phyloP scores from a whole-genome alignment of 345 rosid species.

The Euphorbia lathyris region DNA sequence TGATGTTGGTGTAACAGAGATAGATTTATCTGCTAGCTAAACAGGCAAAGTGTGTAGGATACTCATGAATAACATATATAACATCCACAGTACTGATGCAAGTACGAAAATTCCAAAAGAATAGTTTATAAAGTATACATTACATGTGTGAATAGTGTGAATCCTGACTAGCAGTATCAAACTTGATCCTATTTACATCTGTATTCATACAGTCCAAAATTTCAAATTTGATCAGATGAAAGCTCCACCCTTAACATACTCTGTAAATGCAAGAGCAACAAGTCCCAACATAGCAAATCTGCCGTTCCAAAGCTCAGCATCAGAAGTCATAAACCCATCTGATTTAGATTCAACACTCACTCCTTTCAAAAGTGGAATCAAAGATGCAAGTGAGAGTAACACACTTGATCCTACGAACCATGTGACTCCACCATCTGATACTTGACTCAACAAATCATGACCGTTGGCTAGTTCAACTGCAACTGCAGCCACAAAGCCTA shows the following conservation, averaged over 20 bases:
- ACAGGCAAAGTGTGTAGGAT: no score
- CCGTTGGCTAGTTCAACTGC: conserved; percentile 65
- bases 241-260: no score
- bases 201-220: no score
- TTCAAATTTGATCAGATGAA: conserved; percentile 31
- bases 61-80: no score
- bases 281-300: conserved; percentile 82
- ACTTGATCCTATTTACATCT: no score
- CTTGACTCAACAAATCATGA: conserved; percentile 57
- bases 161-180: no score
- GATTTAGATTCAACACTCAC: conserved; percentile 53
- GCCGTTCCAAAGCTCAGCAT: conserved; percentile 83
- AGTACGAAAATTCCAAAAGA: no score
- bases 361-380: conserved; percentile 58
- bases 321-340: conserved; percentile 61
- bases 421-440: conserved; percentile 52
- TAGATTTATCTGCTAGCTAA: no score
- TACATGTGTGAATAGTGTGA: no score
- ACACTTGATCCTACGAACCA: conserved; percentile 60
- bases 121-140: no score
- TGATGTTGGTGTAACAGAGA: no score
- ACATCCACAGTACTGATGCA: no score
- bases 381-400: conserved; percentile 56
- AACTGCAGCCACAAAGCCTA: conserved; percentile 69
- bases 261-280: conserved; percentile 73